Evolutionary conservation across 345 rosid genomes (phyloP), one percentile per base, ranked within the genome.

Genomic region (Citrus unshiu): DNA sequence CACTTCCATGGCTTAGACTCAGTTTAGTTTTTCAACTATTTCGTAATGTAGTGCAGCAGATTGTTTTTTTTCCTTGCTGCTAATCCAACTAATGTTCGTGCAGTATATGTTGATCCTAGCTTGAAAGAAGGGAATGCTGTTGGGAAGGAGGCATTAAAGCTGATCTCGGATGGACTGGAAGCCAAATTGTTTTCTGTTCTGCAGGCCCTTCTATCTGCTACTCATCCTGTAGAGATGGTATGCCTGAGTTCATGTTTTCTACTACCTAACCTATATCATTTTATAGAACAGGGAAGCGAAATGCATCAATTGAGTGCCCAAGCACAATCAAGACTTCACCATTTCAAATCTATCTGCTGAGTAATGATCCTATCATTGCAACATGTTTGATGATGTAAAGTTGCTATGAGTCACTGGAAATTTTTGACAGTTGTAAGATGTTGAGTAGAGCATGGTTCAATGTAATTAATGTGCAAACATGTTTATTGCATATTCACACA

Each of bases 141-240:
- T 32, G 83, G 83, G 73, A 88, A 87, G 59, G 88, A 81, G 84
- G 91, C 89, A 30, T 71, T 76, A 75, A 90, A 90, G 84, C 82
- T 96, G 85, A 89, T 94, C 84, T 91, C 94, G 75, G 91, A 85
- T 86, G 98, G 98, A 80, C 84, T 96, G 78, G 98, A 94, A 84
- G 75, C 78, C 75, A 90, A 82, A 85, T 88, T 89, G 81, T 81
- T 90, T 56, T 86, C 85, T 71, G 83, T 92, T 49, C 82, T 94
- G 68, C 85, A 89, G 80, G 85, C 70, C 57, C 97, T 92, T 79
- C 74, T 92, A 49, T 88, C 92, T 5, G 85, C 90, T 70, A 82
- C 70, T 84, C 90, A 89, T 82, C 95, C 96, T 10, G 88, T 87
- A 76, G 83, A 89, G 77, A 91, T 96, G 97, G 96, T 95, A 82